Evolutionary conservation across 2,329 filamentous ascomycete genomes (phyloP), one percentile per base, ranked within the genome.

Genomic region (Alternaria dauci): DNA sequence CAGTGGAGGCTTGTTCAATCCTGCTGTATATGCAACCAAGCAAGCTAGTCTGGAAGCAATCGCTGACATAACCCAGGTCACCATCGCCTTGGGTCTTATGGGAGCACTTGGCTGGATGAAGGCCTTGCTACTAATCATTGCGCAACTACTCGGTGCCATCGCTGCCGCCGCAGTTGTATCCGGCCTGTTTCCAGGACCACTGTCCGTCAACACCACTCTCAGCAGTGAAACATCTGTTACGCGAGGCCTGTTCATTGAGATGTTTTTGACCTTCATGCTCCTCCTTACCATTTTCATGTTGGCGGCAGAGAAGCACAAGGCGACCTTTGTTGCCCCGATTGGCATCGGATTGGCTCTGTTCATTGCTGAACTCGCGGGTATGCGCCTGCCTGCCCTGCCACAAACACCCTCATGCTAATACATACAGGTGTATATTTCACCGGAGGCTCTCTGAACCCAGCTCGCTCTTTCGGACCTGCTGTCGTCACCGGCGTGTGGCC

Each of bases 251-350:
- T 84, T 78, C 67, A 83, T 84, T 55, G 82, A 84, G 63, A 83
- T 83, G 80, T 81, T 85, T 55, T 72, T 84, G 39, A 85, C 83
- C 2, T 78, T 80, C n/a, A 70, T 80, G 67, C 77, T 85, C 18
- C 78, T 84, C 61, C 82, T 85, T 64, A 80, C 80, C 51, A 84
- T 85, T 60, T 82, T 80, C 67, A 81, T 81, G 78, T 64, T 81
- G 34, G 79, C 79, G 23, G 78, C 76, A 6, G 79, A 81, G 64
- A 81, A 80, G 62, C 77, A 79, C 61, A 73, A 72, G 48, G 76
- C 73, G 8, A 80, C 78, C 1, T 80, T 79, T 51, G 66, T 80
- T 2, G 78, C 79, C 5, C 79, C 79, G 0, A 68, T 81, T 7
- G 78, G 78, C 7, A 82, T 82, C 54, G 81, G 82, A 5, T 74